phyloP scores from a whole-genome alignment of 2,329 filamentous ascomycete genomes.

The Microdochium trichocladiopsis region DNA sequence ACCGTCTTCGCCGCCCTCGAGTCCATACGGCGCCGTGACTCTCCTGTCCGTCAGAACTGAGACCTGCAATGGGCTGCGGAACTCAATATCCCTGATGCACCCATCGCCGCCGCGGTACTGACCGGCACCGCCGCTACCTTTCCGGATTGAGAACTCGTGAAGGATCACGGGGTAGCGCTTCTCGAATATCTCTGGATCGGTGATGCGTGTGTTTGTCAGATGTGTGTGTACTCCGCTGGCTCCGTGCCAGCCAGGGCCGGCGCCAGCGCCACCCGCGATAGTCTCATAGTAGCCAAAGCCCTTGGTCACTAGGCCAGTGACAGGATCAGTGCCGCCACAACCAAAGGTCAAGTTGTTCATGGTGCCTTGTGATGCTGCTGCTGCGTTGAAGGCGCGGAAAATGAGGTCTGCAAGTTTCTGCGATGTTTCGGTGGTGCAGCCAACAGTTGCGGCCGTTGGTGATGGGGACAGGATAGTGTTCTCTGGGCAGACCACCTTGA shows the following conservation, averaged over 20 bases:
- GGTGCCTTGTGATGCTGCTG: slow-evolving; percentile 16
- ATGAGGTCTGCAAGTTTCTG: slow-evolving; percentile 21
- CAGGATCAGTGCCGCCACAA: slow-evolving; percentile 31
- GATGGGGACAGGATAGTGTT: slow-evolving; percentile 20
- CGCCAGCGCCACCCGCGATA: slow-evolving; percentile 24
- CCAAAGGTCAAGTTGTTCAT: slow-evolving; percentile 21
- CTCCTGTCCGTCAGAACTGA: slow-evolving; percentile 64
- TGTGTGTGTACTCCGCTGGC: slow-evolving; percentile 22
- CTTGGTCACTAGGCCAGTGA: slow-evolving; percentile 16
- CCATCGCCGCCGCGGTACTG: slow-evolving; percentile 60
- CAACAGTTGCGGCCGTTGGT: slow-evolving; percentile 15
- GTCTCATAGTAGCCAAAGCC: slow-evolving; percentile 26
- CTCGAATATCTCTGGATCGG: slow-evolving; percentile 24
- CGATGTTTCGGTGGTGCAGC: slow-evolving; percentile 16
- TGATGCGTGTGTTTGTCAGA: slow-evolving; percentile 28
- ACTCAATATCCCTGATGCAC: slow-evolving; percentile 64
- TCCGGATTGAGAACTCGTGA: slow-evolving; percentile 53
- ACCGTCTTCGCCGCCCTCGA: slow-evolving; percentile 63
- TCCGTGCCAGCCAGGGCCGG: slow-evolving; percentile 21
- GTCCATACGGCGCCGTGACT: slow-evolving; percentile 64
- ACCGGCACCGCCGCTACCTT: slow-evolving; percentile 50
- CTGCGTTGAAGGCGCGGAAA: slow-evolving; percentile 17
- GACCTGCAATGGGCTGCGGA: slow-evolving; percentile 60
- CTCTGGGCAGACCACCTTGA: slow-evolving; percentile 14
- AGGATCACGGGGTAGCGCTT: slow-evolving; percentile 57